Percentiles rank a stretch among this genome's conserved stretches.
Evolutionary conservation across 129 eudicot species (phyloP).

Genomic region (Glebionis coronaria): DNA sequence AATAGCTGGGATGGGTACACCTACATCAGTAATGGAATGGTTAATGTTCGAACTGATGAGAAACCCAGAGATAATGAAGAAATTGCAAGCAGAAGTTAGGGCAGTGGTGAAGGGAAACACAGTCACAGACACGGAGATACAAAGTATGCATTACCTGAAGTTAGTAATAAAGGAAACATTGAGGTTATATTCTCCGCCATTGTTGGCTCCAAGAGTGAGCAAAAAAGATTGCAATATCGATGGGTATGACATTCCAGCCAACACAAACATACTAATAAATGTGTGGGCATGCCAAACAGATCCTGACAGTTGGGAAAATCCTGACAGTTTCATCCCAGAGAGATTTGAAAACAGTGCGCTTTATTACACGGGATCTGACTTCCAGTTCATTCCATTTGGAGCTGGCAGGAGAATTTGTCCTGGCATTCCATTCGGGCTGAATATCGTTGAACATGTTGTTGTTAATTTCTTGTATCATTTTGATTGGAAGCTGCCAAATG

Average conservation of each 20-base stretch:
- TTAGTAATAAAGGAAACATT: conserved; percentile 6
- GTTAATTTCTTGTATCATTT: conserved; percentile 2
- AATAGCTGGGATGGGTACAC: conserved; percentile 6
- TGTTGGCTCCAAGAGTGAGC: conserved; percentile 4
- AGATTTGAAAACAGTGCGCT: conserved; percentile 6
- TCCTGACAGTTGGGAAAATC: conserved; percentile 12
- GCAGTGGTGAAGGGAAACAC: conserved; percentile 4
- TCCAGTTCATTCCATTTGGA: conserved; percentile 11
- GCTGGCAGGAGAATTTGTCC: conserved; percentile 5
- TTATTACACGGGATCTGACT: background rate
- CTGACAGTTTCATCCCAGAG: conserved; percentile 5
- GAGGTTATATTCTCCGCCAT: conserved; percentile 5
- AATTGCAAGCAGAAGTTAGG: conserved; percentile 11
- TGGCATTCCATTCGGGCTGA: background rate
- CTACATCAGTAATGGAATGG: conserved; percentile 8
- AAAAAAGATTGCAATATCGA: background rate
- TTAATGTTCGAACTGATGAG: conserved; percentile 11
- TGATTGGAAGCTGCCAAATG: conserved; percentile 15
- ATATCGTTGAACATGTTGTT: conserved; percentile 6
- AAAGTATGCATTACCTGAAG: conserved; percentile 9
- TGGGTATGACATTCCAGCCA: background rate
- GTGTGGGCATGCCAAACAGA: conserved; percentile 6
- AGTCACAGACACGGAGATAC: background rate
- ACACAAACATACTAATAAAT: conserved; percentile 2
- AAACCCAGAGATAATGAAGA: conserved; percentile 7